Percentiles rank a stretch among this genome's conserved stretches.
phyloP scores from a whole-genome alignment of 2,329 filamentous ascomycete genomes.

The Pseudogymnoascus sp. region DNA sequence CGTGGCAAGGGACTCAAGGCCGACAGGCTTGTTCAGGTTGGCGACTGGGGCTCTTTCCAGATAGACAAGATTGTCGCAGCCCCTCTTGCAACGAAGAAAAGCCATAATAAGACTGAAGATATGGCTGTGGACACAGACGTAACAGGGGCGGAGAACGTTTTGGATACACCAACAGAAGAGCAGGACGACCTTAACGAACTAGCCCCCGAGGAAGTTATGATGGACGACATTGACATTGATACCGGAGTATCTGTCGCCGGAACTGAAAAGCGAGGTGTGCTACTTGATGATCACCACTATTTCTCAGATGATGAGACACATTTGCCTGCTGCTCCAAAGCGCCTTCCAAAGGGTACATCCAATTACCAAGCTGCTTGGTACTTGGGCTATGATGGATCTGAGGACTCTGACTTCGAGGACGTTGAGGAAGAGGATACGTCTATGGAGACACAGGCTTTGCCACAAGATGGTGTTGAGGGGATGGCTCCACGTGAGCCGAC shows the following conservation, averaged over 20 bases:
- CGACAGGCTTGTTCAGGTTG: slow-evolving; percentile 81
- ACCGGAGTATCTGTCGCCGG: slow-evolving; percentile 38
- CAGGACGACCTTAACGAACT: slow-evolving; percentile 75
- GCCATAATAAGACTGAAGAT: slow-evolving; percentile 48
- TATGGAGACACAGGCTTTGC: slow-evolving; percentile 48
- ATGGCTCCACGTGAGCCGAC: slow-evolving; percentile 58
- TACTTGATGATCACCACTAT: slow-evolving; percentile 95
- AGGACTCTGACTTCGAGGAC: slow-evolving; percentile 75
- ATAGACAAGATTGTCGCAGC: slow-evolving; percentile 80
- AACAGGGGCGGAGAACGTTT: slow-evolving; percentile 41
- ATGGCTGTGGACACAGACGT: slow-evolving; percentile 56
- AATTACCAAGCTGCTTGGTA: slow-evolving; percentile 94
- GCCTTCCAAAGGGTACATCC: slow-evolving; percentile 82
- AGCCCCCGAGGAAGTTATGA: slow-evolving; percentile 75
- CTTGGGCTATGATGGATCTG: slow-evolving; percentile 62
- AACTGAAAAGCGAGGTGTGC: slow-evolving; percentile 68
- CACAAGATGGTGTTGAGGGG: slow-evolving; percentile 77
- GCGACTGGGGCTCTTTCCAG: slow-evolving; percentile 90
- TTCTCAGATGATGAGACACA: slow-evolving; percentile 80
- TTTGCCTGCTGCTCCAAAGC: slow-evolving; percentile 54
- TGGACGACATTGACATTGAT: slow-evolving; percentile 58
- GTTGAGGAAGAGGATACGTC: slow-evolving; percentile 50
- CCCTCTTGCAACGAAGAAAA: slow-evolving; percentile 52
- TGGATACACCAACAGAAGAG: slow-evolving; percentile 68
- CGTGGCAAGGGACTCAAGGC: slow-evolving; percentile 81